Base-by-base conservation (phyloP, 108 stramenopile species). In the Nitzschia putrida region DNA sequence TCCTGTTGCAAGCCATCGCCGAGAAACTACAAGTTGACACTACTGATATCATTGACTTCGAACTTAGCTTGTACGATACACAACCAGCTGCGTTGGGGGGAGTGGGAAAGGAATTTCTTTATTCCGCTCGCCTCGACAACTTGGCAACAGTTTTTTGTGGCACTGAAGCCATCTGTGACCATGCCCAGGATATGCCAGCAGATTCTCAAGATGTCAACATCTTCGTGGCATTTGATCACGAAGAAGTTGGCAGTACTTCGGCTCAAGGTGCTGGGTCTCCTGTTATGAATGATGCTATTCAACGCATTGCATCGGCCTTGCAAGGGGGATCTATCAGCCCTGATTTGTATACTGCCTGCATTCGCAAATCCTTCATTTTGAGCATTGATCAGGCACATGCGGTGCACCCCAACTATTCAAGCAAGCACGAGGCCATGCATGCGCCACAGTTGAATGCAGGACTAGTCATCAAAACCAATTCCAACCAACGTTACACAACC, bases 361-460 rank as follows among this genome's bases (percentile, higher is more conserved):
- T 85, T 50, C 83, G 85, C 44, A 76, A 73, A 26, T 90, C 87
- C 26, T 95, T 96, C 64, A 61, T 93, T 23, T 71, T 98, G 56
- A 81, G 85, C 49, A 89, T 86, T 57, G 97, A 98, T 76, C 88
- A 89, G 84, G 96, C 97, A 9, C 97, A 98, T 84, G 96, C 95
- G 6, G 71, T 94, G 24, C 97, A 98, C 73, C 96, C 97, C 11
- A 96, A 97, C 69, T 98, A 96, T 76, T 59, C 83, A 13, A 73
- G 83, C 57, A 95, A 95, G 68, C 96, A 98, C 78, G 97, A 98
- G 56, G 71, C 86, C 29, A 71, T 66, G 14, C 93, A 96, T 67
- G 83, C 88, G 1, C 97, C 97, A 5, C 80, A 81, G 54, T 68
- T 98, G 80, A 95, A 97, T 80, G 78, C 69, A 8, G 97, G 97